These are phyloP conservation scores for Aspergillus tamarii DNA, from an alignment of 2,329 filamentous ascomycete species.

Conservation along the genomic window DNA sequence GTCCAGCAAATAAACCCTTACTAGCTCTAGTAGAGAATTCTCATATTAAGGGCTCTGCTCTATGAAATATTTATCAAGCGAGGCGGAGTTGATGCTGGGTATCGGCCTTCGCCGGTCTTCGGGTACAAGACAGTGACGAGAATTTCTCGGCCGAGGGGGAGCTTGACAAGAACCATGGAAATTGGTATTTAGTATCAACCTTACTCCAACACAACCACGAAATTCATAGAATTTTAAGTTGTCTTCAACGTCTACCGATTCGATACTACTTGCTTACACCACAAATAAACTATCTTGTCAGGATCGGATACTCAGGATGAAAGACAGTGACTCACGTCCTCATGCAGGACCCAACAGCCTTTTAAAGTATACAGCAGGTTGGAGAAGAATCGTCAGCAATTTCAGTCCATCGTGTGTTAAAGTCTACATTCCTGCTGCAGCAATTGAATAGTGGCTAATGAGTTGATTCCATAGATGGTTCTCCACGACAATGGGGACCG, in stretches of 20 bases:
- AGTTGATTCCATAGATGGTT: constrained; percentile 53
- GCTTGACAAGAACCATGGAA: not conserved
- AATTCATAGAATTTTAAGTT: not conserved
- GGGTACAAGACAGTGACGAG: not conserved
- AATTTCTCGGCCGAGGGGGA: not conserved
- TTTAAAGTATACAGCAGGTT: constrained; percentile 27
- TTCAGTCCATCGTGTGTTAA: constrained; percentile 58
- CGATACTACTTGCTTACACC: not conserved
- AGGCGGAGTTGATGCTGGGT: not conserved
- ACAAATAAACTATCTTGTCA: not conserved
- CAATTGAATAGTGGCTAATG: not conserved
- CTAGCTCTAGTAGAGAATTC: not conserved
- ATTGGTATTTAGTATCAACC: not conserved
- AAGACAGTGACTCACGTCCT: not conserved
- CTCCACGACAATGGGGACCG: constrained; percentile 67
- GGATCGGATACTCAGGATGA: not conserved
- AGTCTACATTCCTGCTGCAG: not conserved
- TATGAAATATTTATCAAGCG: not conserved
- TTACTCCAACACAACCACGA: not conserved
- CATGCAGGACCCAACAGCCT: not conserved
- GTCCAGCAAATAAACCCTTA: not conserved
- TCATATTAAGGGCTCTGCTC: not conserved
- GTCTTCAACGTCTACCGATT: not conserved
- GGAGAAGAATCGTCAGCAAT: constrained; percentile 52
- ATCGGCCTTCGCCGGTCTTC: not conserved